phyloP scores from a whole-genome alignment of 495 filamentous ascomycete genomes.

The Glutinoglossum americanum region DNA sequence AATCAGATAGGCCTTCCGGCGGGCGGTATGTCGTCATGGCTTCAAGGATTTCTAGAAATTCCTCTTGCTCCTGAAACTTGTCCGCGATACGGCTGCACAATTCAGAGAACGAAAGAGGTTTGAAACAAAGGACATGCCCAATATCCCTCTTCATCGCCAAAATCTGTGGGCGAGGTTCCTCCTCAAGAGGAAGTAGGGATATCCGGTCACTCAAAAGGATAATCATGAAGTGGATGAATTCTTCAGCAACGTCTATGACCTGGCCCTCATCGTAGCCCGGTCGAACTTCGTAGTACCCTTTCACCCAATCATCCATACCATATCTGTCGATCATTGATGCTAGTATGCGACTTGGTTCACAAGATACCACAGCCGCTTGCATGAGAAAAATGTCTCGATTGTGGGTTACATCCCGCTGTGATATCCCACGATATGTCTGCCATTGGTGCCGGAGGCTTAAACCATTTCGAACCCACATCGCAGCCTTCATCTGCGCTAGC shows the following conservation, averaged over 20 bases:
- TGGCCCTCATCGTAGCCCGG: conserved; percentile 60
- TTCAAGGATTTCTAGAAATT: conserved; percentile 58
- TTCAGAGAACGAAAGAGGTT: conserved; percentile 83
- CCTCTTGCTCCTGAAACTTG: conserved; percentile 60
- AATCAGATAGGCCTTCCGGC: conserved; percentile 79
- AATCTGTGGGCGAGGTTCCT: conserved; percentile 39
- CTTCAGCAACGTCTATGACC: conserved; percentile 79
- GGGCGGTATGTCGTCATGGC: conserved; percentile 75
- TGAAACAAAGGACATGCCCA: conserved; percentile 86
- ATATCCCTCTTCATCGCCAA: conserved; percentile 71
- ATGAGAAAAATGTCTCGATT: conserved; percentile 89
- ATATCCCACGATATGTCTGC: conserved; percentile 71
- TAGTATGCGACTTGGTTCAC: conserved; percentile 54
- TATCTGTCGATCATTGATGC: conserved; percentile 84
- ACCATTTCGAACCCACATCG: conserved; percentile 97
- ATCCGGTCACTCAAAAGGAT: conserved; percentile 74
- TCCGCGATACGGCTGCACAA: conserved; percentile 63
- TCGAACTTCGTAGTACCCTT: conserved; percentile 49
- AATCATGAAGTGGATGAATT: conserved; percentile 86
- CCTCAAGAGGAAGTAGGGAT: conserved; percentile 47
- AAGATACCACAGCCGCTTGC: conserved; percentile 74
- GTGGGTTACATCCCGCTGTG: conserved; percentile 73
- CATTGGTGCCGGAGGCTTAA: conserved; percentile 89
- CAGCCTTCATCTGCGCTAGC: conserved; percentile 93
- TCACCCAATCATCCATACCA: conserved; percentile 75